phyloP scores from a whole-genome alignment of 2,329 filamentous ascomycete species.

The Fusarium concolor region DNA sequence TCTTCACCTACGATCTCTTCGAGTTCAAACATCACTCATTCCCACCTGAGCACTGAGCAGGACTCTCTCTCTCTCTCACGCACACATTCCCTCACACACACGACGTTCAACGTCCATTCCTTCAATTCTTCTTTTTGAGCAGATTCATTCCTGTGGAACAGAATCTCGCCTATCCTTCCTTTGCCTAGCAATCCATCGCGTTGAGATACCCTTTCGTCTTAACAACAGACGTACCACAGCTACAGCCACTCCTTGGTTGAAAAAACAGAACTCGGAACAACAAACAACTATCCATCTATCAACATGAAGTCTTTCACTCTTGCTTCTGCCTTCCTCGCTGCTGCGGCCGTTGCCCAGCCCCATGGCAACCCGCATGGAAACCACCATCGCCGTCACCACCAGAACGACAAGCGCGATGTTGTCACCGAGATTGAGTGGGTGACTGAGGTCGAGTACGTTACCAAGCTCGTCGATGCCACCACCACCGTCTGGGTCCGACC shows the following conservation, averaged over 20 bases:
- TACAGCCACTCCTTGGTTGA: slow-evolving; percentile 39
- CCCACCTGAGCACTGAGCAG: slow-evolving; percentile 46
- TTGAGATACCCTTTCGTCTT: slow-evolving; percentile 43
- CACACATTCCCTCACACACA: slow-evolving; percentile 44
- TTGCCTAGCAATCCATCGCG: slow-evolving; percentile 30
- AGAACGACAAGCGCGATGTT: slow-evolving; percentile 54
- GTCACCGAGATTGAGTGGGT: slow-evolving; percentile 65
- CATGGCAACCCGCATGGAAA: slow-evolving; percentile 50
- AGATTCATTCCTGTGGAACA: slow-evolving; percentile 48
- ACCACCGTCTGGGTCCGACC: slow-evolving; percentile 60
- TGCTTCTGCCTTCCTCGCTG: slow-evolving; percentile 51
- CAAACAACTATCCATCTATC: slow-evolving; percentile 6
- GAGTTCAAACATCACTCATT: slow-evolving; percentile 47
- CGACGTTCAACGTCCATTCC: slow-evolving; percentile 41
- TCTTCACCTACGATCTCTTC: slow-evolving; percentile 41
- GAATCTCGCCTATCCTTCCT: slow-evolving; percentile 41
- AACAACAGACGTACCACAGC: slow-evolving; percentile 35
- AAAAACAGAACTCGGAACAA: slow-evolving; percentile 35
- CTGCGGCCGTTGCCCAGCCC: slow-evolving; percentile 64
- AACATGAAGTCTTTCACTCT: slow-evolving; percentile 57
- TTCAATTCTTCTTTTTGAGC: slow-evolving; percentile 38
- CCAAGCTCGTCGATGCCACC: slow-evolving; percentile 61
- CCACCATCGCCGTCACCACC: slow-evolving; percentile 53
- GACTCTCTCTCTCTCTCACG: slow-evolving; percentile 44
- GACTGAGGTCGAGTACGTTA: slow-evolving; percentile 60